Evolutionary conservation across 441 rosid genomes (phyloP).

Genomic region (Jatropha podagrica): DNA sequence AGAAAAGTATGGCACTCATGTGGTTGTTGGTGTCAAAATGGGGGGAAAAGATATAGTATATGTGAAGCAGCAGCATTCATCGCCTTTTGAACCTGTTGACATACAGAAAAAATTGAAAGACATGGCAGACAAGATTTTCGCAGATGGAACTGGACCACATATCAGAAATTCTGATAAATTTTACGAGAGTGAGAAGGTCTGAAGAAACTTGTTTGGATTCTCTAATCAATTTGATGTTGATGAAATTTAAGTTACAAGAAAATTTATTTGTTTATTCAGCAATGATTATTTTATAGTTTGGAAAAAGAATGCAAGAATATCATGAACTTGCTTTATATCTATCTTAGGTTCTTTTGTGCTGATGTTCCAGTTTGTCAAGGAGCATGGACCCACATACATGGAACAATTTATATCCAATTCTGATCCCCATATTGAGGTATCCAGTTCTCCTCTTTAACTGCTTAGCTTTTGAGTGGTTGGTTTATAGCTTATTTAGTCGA

Average conservation of each 20-base stretch:
- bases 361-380: conserved; percentile 22
- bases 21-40: conserved; percentile 88
- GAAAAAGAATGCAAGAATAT: background rate
- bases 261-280: background rate
- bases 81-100: conserved; percentile 76
- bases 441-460: background rate
- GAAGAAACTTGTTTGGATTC: background rate
- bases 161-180: conserved; percentile 34
- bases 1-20: conserved; percentile 83
- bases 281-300: background rate
- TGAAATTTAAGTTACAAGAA: background rate
- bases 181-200: conserved; percentile 25
- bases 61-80: conserved; percentile 81
- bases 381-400: conserved; percentile 14
- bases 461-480: background rate
- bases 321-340: background rate
- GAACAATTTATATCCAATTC: conserved; percentile 31
- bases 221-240: background rate
- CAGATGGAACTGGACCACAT: conserved; percentile 31
- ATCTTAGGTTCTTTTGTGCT: background rate
- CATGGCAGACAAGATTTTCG: conserved; percentile 81
- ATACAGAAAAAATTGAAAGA: conserved; percentile 77
- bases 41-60: conserved; percentile 97
- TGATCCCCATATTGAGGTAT: conserved; percentile 26
- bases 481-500: background rate